Evolutionary conservation across 768 basidiomycete species (phyloP).

Genomic region (Tulasnella sp.): DNA sequence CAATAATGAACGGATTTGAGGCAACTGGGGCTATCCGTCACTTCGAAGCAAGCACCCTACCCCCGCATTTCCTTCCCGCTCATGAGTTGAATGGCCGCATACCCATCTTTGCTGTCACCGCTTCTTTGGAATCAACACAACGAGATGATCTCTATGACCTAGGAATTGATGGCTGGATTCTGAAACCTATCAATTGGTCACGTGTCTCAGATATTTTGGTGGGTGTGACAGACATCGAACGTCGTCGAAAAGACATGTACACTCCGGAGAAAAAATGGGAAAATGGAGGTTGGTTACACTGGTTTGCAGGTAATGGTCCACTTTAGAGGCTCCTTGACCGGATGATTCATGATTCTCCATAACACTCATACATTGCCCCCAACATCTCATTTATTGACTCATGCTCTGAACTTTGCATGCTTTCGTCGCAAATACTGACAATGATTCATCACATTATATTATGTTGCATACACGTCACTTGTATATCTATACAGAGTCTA

Average conservation of each 20-base stretch:
- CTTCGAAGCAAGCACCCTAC: conserved; percentile 32
- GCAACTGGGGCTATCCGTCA: conserved; percentile 54
- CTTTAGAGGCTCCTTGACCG: too few species aligned
- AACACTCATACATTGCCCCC: too few species aligned
- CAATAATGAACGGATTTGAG: conserved; percentile 61
- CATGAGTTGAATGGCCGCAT: conserved; percentile 46
- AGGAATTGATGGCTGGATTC: conserved; percentile 70
- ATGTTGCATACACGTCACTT: not conserved
- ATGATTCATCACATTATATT: too few species aligned
- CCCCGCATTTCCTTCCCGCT: conserved; percentile 25
- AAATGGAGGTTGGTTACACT: conserved; percentile 44
- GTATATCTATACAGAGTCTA: not conserved
- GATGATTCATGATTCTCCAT: too few species aligned
- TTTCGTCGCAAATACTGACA: too few species aligned
- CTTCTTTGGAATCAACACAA: conserved; percentile 49
- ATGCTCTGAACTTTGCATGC: too few species aligned
- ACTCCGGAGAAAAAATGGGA: conserved; percentile 45
- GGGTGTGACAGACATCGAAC: conserved; percentile 42
- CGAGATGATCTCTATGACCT: conserved; percentile 37
- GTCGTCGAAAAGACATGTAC: conserved; percentile 43
- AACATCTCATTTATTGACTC: too few species aligned
- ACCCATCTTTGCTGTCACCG: conserved; percentile 73
- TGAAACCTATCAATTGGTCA: conserved; percentile 72
- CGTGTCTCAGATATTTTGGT: conserved; percentile 44
- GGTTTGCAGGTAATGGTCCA: conserved; percentile 10